Conservation (phyloP, 495 filamentous ascomycete genomes). For the Polyplosphaeria fusca region DNA sequence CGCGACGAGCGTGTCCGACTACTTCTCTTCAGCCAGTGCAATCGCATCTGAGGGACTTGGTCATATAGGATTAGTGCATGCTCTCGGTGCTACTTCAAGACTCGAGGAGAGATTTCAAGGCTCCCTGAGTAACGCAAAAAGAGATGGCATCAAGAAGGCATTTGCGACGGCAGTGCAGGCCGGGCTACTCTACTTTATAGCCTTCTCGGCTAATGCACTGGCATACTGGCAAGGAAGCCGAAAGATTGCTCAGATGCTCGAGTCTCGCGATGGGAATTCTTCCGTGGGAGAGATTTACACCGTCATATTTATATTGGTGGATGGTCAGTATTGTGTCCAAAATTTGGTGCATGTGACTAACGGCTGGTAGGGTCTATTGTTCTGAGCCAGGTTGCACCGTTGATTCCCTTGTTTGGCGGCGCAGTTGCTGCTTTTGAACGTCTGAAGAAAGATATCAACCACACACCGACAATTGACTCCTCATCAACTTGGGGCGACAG, state of each 20-base stretch:
- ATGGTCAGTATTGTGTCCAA: no score
- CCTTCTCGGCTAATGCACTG: constrained; percentile 61
- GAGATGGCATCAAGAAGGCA: constrained; percentile 57
- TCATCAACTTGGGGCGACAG: constrained; percentile 41
- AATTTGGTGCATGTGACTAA: no score
- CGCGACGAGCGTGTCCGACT: constrained; percentile 51
- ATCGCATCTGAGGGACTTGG: constrained; percentile 49
- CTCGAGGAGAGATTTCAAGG: constrained; percentile 55
- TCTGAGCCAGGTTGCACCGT: constrained; percentile 62
- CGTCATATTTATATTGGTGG: constrained; percentile 63
- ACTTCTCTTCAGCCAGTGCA: constrained; percentile 49
- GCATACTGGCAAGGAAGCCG: constrained; percentile 65
- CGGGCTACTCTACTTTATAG: constrained; percentile 66
- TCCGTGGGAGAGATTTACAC: constrained; percentile 62
- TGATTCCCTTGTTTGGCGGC: constrained; percentile 57
- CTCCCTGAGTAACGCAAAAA: constrained; percentile 47
- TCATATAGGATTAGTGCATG: constrained; percentile 51
- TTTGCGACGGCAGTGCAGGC: constrained; percentile 57
- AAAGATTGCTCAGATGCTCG: constrained; percentile 50
- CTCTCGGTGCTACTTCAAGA: constrained; percentile 46
- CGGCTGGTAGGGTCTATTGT: constrained; percentile 50
- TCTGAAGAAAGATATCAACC: constrained; percentile 52
- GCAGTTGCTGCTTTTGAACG: constrained; percentile 55
- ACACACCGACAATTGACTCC: constrained; percentile 50
- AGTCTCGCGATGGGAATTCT: constrained; percentile 34